Conservation (phyloP, 2,329 filamentous ascomycete genomes). For the Ophiostoma ips region DNA sequence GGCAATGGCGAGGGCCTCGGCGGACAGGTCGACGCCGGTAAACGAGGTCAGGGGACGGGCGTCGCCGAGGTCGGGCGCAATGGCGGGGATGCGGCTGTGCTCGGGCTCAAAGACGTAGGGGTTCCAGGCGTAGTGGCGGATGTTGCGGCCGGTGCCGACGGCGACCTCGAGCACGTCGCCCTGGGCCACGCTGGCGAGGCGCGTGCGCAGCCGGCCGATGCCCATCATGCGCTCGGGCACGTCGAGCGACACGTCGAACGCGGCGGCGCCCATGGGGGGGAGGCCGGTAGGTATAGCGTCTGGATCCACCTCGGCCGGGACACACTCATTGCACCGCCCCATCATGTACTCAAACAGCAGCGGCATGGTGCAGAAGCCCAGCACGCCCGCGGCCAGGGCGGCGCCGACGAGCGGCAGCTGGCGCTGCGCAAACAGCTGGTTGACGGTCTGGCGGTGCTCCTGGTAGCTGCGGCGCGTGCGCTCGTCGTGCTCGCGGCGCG, state of each 20-base stretch:
- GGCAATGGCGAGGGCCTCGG: slow-evolving; percentile 45
- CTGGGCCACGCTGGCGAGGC: slow-evolving; percentile 31
- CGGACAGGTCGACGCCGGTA: slow-evolving; percentile 48
- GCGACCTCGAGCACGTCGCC: slow-evolving; percentile 50
- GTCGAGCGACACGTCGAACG: slow-evolving; percentile 46
- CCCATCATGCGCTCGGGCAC: slow-evolving; percentile 43
- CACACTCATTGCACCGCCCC: slow-evolving; percentile 8
- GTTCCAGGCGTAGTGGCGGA: slow-evolving; percentile 45
- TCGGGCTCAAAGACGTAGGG: slow-evolving; percentile 12
- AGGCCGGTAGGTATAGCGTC: slow-evolving; percentile 18
- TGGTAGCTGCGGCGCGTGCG: neutral
- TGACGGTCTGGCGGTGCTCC: slow-evolving; percentile 11
- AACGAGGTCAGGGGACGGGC: slow-evolving; percentile 33
- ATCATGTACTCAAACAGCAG: slow-evolving; percentile 11
- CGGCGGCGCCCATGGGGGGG: slow-evolving; percentile 29
- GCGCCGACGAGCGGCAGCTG: slow-evolving; percentile 14
- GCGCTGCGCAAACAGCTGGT: slow-evolving; percentile 16
- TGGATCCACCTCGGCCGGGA: neutral
- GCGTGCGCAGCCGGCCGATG: slow-evolving; percentile 34
- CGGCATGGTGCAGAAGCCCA: slow-evolving; percentile 14
- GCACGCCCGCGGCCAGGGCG: slow-evolving; percentile 14
- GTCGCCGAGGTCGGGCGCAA: slow-evolving; percentile 8
- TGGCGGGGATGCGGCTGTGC: neutral
- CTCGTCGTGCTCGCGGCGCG: neutral
- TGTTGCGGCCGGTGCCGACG: slow-evolving; percentile 48